Conservation (phyloP, 306 rosid species). For the Rosa rugosa region DNA sequence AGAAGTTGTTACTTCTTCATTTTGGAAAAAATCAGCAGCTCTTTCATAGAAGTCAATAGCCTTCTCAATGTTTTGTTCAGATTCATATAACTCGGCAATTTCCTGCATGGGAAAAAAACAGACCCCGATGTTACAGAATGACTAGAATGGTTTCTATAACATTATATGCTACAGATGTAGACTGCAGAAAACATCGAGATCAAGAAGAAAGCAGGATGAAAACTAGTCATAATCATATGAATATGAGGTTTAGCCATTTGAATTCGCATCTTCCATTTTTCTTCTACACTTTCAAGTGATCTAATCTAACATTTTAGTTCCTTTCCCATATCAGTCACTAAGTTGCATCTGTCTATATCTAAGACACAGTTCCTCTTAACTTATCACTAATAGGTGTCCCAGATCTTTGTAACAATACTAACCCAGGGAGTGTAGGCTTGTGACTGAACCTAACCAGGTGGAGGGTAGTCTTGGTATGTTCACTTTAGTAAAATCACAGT, state of each 20-base stretch:
- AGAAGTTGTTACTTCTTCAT: constrained; percentile 81
- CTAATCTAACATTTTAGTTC: background rate
- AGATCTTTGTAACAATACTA: background rate
- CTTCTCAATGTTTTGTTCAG: constrained; percentile 83
- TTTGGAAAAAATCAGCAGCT: constrained; percentile 86
- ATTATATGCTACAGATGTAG: constrained; percentile 7
- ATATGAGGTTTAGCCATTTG: background rate
- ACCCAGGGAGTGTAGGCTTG: background rate
- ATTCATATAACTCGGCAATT: constrained; percentile 86
- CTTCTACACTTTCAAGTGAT: background rate
- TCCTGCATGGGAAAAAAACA: constrained; percentile 46
- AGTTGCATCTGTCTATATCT: background rate
- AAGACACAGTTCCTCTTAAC: background rate
- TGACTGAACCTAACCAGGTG: constrained; percentile 1
- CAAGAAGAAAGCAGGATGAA: background rate
- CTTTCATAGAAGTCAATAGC: constrained; percentile 74
- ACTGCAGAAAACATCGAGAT: background rate
- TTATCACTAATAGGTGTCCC: background rate
- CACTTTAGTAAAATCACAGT: background rate
- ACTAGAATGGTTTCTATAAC: constrained; percentile 6
- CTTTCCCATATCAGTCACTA: background rate
- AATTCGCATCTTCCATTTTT: background rate
- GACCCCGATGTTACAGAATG: constrained; percentile 24
- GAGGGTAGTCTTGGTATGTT: background rate
- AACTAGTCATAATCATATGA: background rate